Conservation (phyloP, 768 basidiomycete genomes). For the Hirschioporus abietinus region DNA sequence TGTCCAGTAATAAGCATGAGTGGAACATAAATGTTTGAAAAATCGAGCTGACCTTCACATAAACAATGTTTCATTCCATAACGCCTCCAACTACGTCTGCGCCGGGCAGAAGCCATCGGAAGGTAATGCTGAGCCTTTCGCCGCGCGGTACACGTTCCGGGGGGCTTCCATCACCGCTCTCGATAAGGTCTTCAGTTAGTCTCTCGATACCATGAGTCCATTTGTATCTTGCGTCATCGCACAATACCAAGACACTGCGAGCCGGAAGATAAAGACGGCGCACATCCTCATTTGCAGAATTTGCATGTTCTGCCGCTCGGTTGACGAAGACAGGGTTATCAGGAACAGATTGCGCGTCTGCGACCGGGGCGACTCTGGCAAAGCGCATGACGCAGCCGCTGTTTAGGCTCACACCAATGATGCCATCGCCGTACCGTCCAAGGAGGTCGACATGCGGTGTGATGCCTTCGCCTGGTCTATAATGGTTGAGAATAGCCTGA, state of each 20-base stretch:
- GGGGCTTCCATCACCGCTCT: conserved; percentile 20
- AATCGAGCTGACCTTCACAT: neutral
- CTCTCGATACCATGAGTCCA: conserved; percentile 89
- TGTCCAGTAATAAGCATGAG: neutral
- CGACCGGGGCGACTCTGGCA: conserved; percentile 19
- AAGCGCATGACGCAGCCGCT: conserved; percentile 83
- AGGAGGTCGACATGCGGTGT: conserved; percentile 83
- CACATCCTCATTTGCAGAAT: conserved; percentile 2
- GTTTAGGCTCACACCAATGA: conserved; percentile 80
- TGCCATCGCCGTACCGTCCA: conserved; percentile 80
- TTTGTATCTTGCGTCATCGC: conserved; percentile 73
- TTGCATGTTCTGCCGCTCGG: conserved; percentile 1
- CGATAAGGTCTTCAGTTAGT: conserved; percentile 55
- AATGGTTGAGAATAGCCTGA: conserved; percentile 89
- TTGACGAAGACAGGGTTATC: neutral
- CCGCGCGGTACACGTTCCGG: conserved; percentile 44
- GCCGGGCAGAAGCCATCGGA: conserved; percentile 80
- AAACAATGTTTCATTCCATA: neutral
- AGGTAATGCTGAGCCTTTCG: conserved; percentile 73
- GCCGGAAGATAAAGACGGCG: conserved; percentile 68
- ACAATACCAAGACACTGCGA: conserved; percentile 71
- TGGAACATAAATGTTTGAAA: neutral
- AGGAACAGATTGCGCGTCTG: neutral
- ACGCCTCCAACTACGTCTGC: conserved; percentile 67
- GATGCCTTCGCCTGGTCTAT: conserved; percentile 87